Percentiles rank a stretch among this genome's conserved stretches.
Conservation (phyloP, 805 yeast species). For the Barnettozyma botsteinii region DNA sequence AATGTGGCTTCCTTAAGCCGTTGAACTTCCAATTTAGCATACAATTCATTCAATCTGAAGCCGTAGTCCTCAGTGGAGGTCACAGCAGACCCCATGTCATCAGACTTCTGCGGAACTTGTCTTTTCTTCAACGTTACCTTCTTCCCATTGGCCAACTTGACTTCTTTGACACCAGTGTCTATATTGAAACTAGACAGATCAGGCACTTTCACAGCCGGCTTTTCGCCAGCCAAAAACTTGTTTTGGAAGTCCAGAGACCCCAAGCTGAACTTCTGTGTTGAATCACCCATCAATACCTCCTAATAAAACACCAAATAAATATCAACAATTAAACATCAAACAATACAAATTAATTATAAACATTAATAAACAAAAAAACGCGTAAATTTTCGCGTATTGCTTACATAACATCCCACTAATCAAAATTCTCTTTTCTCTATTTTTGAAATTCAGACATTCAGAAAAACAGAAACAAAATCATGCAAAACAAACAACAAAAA, state of each 20-base stretch:
- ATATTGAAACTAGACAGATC: conserved; percentile 3
- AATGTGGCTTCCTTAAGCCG: conserved; percentile 12
- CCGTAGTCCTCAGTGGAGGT: conserved; percentile 26
- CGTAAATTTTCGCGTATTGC: no score
- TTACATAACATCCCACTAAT: no score
- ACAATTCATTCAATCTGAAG: conserved; percentile 32
- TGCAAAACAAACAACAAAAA: not conserved
- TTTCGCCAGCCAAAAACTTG: conserved; percentile 9
- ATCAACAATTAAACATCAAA: no score
- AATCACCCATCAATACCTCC: conserved; percentile 13
- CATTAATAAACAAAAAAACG: no score
- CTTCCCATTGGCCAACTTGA: conserved; percentile 17
- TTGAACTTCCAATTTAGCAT: conserved; percentile 28
- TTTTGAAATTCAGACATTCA: no score
- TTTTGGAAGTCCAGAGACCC: conserved; percentile 19
- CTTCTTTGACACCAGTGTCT: conserved; percentile 12
- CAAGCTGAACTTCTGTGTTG: conserved; percentile 17
- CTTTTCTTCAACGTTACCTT: conserved; percentile 14
- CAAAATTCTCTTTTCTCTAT: no score
- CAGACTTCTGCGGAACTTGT: not conserved
- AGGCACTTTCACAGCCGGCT: not conserved
- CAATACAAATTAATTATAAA: no score
- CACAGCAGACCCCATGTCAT: not conserved
- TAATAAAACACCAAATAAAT: no score
- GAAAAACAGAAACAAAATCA: not conserved